These are phyloP conservation scores for Allantophomopsis lycopodina DNA, from an alignment of 2,329 filamentous ascomycete genomes.

Conservation along the genomic window DNA sequence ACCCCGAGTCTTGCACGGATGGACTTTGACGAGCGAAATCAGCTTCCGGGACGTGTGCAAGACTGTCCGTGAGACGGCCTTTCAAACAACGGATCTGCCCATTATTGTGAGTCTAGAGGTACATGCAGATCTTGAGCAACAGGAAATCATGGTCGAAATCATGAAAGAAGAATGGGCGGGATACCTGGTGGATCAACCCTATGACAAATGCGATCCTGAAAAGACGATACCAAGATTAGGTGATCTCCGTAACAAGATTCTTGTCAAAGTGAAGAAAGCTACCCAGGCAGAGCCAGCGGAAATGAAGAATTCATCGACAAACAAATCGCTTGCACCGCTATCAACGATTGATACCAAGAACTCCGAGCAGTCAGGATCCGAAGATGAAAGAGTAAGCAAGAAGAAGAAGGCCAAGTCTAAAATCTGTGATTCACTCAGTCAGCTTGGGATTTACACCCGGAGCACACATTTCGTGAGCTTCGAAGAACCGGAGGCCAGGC, in stretches of 20 bases:
- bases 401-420: slow-evolving; percentile 25
- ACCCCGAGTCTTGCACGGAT: slow-evolving; percentile 74
- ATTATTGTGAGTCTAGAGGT: slow-evolving; percentile 90
- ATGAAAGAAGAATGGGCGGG: slow-evolving; percentile 82
- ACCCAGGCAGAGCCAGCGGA: slow-evolving; percentile 1
- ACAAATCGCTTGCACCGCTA: slow-evolving; percentile 8
- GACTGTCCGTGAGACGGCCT: slow-evolving; percentile 67
- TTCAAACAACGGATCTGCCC: slow-evolving; percentile 61
- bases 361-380: slow-evolving; percentile 14
- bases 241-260: slow-evolving; percentile 65
- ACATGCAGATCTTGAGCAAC: slow-evolving; percentile 69
- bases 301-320: slow-evolving; percentile 3
- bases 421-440: slow-evolving; percentile 60
- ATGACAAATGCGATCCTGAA: slow-evolving; percentile 27
- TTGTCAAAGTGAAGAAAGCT: slow-evolving; percentile 63
- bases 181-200: slow-evolving; percentile 49
- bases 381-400: slow-evolving; percentile 13
- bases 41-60: slow-evolving; percentile 78
- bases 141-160: slow-evolving; percentile 84
- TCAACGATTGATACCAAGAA: slow-evolving; percentile 6
- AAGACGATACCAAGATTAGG: slow-evolving; percentile 54
- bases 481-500: slow-evolving; percentile 45
- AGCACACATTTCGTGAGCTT: slow-evolving; percentile 71
- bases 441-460: slow-evolving; percentile 73
- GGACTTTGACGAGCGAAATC: slow-evolving; percentile 76